Base-by-base conservation (phyloP, 2,329 filamentous ascomycete species). In the Microcyclosporella mali region DNA sequence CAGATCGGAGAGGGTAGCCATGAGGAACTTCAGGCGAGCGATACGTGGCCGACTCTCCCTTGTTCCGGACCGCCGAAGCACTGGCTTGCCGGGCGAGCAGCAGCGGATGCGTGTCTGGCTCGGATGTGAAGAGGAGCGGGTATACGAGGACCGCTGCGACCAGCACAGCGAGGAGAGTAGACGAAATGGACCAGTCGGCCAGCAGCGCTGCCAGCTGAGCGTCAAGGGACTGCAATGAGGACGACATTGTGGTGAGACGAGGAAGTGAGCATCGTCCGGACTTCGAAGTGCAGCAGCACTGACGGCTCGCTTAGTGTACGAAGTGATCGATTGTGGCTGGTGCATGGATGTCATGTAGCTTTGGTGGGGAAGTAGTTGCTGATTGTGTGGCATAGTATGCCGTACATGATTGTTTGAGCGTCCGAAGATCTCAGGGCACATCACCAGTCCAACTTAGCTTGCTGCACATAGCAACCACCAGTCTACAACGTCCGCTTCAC, bases 41-140 rank as follows among this genome's bases (percentile, higher is more conserved):
- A 66, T 90, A 94, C 47, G 88, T 70, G 35, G 92, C 82, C 31
- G 88, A 94, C 66, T 97, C 85, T 53, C 86, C 84, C 45, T 85
- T 79, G 56, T 90, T 81, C 56, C 92, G 79, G 40, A 97, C 84
- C 10, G 82, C 79, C 7, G 87, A 85, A 38, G 84, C 76, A 51
- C 82, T 75, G 2, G 88, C 79, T 71, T 97, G 92, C 41, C 90
- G 80, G 42, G 86, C 85, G 19, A 98, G 81, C 36, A 97, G 77
- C 66, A 95, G 82, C 27, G 92, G 90, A 66, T 97, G 92, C 4
- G 85, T 84, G 69, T 98, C 92, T 4, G 92, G 85, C 40, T 95
- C 90, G 47, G 79, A 77, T 38, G 78, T 76, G 48, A 79, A 79
- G 57, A 85, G 70, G 51, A 94, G 68, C 33, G 82, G 77, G 66